Conservation (phyloP, 805 yeast genomes). For the Lachancea sp. region DNA sequence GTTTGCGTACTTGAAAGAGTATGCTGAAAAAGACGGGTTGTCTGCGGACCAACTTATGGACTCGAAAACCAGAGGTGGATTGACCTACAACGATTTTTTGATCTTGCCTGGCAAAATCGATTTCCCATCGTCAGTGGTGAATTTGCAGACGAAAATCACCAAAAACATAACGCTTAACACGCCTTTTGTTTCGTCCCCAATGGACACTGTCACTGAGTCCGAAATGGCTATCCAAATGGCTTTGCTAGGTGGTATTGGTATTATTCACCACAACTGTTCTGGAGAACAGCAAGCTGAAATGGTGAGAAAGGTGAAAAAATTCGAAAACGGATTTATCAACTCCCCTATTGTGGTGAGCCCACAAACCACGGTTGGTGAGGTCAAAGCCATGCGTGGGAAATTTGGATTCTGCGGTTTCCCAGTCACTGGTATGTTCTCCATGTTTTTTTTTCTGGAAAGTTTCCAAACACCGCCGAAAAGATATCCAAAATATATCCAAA, state of each 20-base stretch:
- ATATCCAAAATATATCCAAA: too few relatives aligned
- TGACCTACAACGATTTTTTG: slow-evolving; percentile 94
- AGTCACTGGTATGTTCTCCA: slow-evolving; percentile 99
- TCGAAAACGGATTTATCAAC: slow-evolving; percentile 94
- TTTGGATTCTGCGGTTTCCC: slow-evolving; percentile 98
- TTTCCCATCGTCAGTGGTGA: slow-evolving; percentile 75
- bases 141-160: slow-evolving; percentile 80
- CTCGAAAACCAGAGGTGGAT: slow-evolving; percentile 85
- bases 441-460: slow-evolving; percentile 26
- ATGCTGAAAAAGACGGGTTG: slow-evolving; percentile 76
- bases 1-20: slow-evolving; percentile 55
- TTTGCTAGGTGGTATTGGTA: slow-evolving; percentile 96
- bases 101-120: slow-evolving; percentile 91
- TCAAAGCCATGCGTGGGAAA: slow-evolving; percentile 57
- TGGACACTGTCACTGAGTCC: slow-evolving; percentile 98
- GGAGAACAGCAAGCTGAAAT: slow-evolving; percentile 97
- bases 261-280: slow-evolving; percentile 94
- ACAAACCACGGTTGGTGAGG: slow-evolving; percentile 68
- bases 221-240: slow-evolving; percentile 99
- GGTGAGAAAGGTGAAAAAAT: slow-evolving; percentile 95
- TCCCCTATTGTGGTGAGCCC: slow-evolving; percentile 88
- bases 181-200: slow-evolving; percentile 96
- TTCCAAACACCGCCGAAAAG: too few relatives aligned
- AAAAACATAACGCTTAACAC: slow-evolving; percentile 86
- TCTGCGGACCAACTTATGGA: slow-evolving; percentile 81